Evolutionary conservation across 108 stramenopile genomes (phyloP).

Genomic region (Skeletonema marinoi): DNA sequence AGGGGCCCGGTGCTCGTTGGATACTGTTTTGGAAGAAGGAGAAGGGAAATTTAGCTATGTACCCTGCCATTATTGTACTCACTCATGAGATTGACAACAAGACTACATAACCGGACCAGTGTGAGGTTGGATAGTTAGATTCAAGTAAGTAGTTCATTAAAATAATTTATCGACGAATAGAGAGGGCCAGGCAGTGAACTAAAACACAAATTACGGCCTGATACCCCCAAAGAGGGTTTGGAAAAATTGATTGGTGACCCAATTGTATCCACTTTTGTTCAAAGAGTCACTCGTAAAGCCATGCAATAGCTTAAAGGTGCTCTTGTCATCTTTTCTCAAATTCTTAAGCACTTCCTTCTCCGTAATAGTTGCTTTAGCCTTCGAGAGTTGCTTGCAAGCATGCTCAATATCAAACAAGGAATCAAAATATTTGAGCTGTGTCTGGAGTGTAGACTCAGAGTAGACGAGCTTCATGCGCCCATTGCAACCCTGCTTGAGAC

Average conservation of each 20-base stretch:
- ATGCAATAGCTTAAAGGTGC: slow-evolving; percentile 39
- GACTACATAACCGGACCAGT: too few relatives aligned
- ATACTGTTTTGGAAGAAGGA: too few relatives aligned
- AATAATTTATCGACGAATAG: neutral
- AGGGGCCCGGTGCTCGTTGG: too few relatives aligned
- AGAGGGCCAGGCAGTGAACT: neutral
- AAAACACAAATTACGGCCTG: neutral
- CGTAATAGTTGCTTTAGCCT: slow-evolving; percentile 13
- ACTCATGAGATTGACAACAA: too few relatives aligned
- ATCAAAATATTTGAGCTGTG: slow-evolving; percentile 86
- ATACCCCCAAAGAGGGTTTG: slow-evolving; percentile 49
- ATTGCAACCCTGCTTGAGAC: slow-evolving; percentile 75
- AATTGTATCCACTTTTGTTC: slow-evolving; percentile 69
- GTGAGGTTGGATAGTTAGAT: too few relatives aligned
- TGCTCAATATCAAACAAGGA: slow-evolving; percentile 78
- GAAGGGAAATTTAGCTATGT: too few relatives aligned
- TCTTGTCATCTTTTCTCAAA: slow-evolving; percentile 57
- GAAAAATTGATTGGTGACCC: slow-evolving; percentile 75
- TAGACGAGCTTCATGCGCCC: slow-evolving; percentile 62
- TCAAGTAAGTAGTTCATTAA: too few relatives aligned
- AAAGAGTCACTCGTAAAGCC: slow-evolving; percentile 27
- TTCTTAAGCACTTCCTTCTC: slow-evolving; percentile 55
- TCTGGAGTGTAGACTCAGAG: slow-evolving; percentile 61
- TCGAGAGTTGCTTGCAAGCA: slow-evolving; percentile 58
- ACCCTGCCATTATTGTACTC: too few relatives aligned